Evolutionary conservation across 2,329 filamentous ascomycete species (phyloP).

Genomic region (Bipolaris bicolor): DNA sequence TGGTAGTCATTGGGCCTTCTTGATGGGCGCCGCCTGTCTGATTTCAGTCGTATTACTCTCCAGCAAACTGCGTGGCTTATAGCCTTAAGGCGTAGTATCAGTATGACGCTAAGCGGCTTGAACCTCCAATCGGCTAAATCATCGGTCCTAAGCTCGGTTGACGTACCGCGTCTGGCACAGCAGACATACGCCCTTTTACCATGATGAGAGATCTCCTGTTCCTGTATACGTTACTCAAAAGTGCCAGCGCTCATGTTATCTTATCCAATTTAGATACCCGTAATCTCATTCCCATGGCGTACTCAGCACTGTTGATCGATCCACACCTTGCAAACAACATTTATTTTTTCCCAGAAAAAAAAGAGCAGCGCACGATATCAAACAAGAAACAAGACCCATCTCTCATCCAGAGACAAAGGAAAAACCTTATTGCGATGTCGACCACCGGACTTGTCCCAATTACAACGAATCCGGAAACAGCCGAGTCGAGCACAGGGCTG

Average conservation of each 20-base stretch:
- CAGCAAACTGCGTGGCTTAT: neutral
- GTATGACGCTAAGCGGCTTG: neutral
- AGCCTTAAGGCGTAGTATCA: neutral
- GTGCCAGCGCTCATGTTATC: neutral
- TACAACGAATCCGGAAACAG: neutral
- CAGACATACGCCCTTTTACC: neutral
- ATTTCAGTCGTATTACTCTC: neutral
- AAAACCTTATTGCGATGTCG: no score
- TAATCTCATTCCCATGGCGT: neutral
- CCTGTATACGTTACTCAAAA: neutral
- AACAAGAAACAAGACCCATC: neutral
- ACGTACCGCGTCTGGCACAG: constrained; percentile 1
- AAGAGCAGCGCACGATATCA: neutral
- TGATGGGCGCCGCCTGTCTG: neutral
- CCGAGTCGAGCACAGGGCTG: constrained; percentile 13
- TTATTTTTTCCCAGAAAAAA: neutral
- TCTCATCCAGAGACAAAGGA: neutral
- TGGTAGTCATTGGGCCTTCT: neutral
- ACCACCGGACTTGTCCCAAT: no score
- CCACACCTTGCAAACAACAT: neutral
- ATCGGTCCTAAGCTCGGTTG: constrained; percentile 1
- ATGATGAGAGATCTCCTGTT: neutral
- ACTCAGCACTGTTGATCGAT: neutral
- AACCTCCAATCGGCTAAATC: neutral
- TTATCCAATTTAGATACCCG: constrained; percentile 8